Evolutionary conservation across 108 stramenopile genomes (phyloP), one percentile per base, ranked within the genome.

Genomic region (Skeletonema menzelii): DNA sequence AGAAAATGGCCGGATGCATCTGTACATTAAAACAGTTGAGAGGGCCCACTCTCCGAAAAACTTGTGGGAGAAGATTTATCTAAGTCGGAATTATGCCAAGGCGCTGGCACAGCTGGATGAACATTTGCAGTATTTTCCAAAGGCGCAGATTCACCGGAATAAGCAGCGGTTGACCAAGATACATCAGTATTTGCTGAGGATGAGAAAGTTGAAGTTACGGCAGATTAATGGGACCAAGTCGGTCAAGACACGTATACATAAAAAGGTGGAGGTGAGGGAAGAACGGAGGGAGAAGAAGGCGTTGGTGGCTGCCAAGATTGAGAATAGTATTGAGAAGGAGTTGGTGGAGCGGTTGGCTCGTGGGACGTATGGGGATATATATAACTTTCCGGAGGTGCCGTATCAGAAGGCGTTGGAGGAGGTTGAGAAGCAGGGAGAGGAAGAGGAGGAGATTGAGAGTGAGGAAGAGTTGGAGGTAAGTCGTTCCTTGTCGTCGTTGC

Each of bases 111-210:
- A 91, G 56, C 74, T 99, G 24, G 96, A 97, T 37, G 85, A 97
- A 77, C 90, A 98, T 65, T 86, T 99, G 75, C 89, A 94, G 46
- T 98, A 85, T 75, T 98, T 97, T 62, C 97, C 99, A 26, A 97
- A 98, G 69, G 89, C 88, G 28, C 76, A 94, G 62, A 71, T 93
- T 58, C 98, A 98, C 84, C 77, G 96, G 40, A 97, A 96, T 87
- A 99, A 99, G 73, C 99, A 99, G 82, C 84, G 99, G 22, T 81
- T 99, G 67, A 99, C 99, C 15, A 98, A 98, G 76, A 98, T 99
- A 38, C 96, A 98, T 84, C 99, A 99, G 78, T 98, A 98, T 70
- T 74, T 99, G 44, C 88, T 99, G 63, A 83, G 99, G 17, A 97
- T 98, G 98, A 86, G 99, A 1, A 98, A 96, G 82, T 72, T 99